Evolutionary conservation across 2,329 filamentous ascomycete genomes (phyloP).

Genomic region (Colletotrichum sp.): DNA sequence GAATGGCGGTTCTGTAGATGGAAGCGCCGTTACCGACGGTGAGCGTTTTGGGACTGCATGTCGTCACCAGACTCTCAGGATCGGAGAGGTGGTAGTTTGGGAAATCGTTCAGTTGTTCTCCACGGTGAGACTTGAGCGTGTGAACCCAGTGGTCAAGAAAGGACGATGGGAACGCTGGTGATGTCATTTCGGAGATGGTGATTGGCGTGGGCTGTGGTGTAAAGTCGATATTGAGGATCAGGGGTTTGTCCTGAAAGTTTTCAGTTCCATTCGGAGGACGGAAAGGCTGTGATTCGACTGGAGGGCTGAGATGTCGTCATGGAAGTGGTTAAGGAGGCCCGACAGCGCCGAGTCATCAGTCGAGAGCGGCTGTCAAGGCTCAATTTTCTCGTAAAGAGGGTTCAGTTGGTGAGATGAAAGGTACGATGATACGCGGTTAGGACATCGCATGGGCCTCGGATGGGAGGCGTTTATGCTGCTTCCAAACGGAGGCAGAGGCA

Average conservation of each 20-base stretch:
- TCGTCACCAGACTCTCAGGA: constrained; percentile 52
- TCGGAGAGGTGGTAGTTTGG: constrained; percentile 53
- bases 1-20: constrained; percentile 59
- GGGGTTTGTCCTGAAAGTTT: background rate
- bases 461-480: constrained; percentile 13
- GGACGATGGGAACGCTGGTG: constrained; percentile 35
- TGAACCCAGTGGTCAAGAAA: constrained; percentile 43
- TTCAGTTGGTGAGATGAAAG: background rate
- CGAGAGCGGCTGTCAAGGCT: background rate
- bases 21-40: constrained; percentile 63
- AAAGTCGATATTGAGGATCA: background rate
- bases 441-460: constrained; percentile 11
- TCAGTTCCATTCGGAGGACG: background rate
- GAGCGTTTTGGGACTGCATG: constrained; percentile 52
- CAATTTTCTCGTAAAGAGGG: background rate
- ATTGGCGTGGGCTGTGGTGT: background rate
- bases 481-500: background rate
- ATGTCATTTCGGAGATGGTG: constrained; percentile 9
- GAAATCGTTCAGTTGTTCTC: constrained; percentile 45
- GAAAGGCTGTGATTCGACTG: background rate
- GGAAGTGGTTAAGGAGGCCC: background rate
- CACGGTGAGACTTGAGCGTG: constrained; percentile 27
- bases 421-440: constrained; percentile 3
- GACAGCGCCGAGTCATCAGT: background rate
- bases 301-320: constrained; percentile 11